Percentiles rank a stretch among this genome's conserved stretches.
Conservation (phyloP, 2,329 filamentous ascomycete genomes). For the Botrytis sinoallii region DNA sequence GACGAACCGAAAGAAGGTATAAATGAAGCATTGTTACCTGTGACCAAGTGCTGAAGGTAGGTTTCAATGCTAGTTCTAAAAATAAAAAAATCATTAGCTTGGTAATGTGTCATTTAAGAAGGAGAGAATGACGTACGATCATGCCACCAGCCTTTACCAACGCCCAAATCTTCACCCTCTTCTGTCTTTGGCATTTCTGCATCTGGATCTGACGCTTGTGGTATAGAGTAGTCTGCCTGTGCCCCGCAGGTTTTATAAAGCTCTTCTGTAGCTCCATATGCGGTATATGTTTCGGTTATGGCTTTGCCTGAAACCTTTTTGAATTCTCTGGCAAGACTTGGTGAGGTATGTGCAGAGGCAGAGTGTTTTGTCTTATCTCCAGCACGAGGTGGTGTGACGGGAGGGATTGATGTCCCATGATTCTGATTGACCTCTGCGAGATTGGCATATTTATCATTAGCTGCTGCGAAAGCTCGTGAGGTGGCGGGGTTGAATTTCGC, state of each 20-base stretch:
- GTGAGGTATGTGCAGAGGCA: not conserved
- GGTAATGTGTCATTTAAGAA: not conserved
- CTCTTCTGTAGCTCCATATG: conserved; percentile 73
- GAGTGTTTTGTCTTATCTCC: conserved; percentile 19
- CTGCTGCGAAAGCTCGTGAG: conserved; percentile 30
- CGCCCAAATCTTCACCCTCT: conserved; percentile 79
- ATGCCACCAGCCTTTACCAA: conserved; percentile 77
- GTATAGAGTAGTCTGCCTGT: conserved; percentile 33
- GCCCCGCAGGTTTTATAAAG: conserved; percentile 45
- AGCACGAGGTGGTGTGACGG: conserved; percentile 21
- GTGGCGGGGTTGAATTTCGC: not conserved
- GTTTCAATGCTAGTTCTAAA: conserved; percentile 70
- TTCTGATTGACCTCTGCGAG: conserved; percentile 25
- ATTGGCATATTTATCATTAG: conserved; percentile 32
- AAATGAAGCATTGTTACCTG: conserved; percentile 96
- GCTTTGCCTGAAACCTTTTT: conserved; percentile 28
- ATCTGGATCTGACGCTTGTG: conserved; percentile 45
- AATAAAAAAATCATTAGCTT: conserved; percentile 14
- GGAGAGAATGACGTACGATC: conserved; percentile 54
- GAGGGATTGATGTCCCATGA: conserved; percentile 26
- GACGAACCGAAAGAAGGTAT: conserved; percentile 81
- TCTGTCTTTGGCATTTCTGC: conserved; percentile 66
- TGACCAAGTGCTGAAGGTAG: conserved; percentile 93
- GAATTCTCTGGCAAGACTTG: conserved; percentile 20
- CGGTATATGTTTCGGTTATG: conserved; percentile 65